These are phyloP conservation scores for Fusarium nygamai DNA, from an alignment of 2,329 filamentous ascomycete species.

Conservation along the genomic window DNA sequence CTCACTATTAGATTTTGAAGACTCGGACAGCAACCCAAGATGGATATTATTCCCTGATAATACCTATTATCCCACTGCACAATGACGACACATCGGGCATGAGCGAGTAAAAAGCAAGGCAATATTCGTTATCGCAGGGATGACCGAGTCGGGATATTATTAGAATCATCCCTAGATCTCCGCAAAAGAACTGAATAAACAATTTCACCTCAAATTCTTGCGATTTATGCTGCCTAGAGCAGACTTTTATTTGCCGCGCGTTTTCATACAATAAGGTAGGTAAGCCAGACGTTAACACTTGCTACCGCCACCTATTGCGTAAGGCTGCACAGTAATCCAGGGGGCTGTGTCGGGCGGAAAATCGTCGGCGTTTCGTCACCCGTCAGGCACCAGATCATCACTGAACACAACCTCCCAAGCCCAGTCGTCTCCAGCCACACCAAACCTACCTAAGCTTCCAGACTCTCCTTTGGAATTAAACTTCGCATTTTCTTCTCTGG, in stretches of 20 bases:
- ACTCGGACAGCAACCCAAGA: slow-evolving; percentile 13
- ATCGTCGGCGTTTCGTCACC: slow-evolving; percentile 50
- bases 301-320: slow-evolving; percentile 38
- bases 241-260: slow-evolving; percentile 25
- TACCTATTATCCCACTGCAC: slow-evolving; percentile 28
- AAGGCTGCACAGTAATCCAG: slow-evolving; percentile 42
- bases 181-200: background rate
- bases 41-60: slow-evolving; percentile 16
- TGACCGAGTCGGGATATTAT: background rate
- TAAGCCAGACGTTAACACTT: slow-evolving; percentile 1
- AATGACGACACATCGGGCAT: slow-evolving; percentile 41
- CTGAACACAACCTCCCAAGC: slow-evolving; percentile 34
- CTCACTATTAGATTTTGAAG: slow-evolving; percentile 24
- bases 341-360: slow-evolving; percentile 48
- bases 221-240: slow-evolving; percentile 4
- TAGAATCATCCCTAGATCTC: background rate
- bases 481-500: slow-evolving; percentile 35
- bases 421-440: slow-evolving; percentile 43
- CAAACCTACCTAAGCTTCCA: slow-evolving; percentile 37
- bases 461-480: slow-evolving; percentile 35
- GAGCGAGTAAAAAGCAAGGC: slow-evolving; percentile 24
- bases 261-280: slow-evolving; percentile 7
- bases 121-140: slow-evolving; percentile 5
- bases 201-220: background rate
- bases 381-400: slow-evolving; percentile 48